Evolutionary conservation across 2,329 filamentous ascomycete species (phyloP), one percentile per base, ranked within the genome.

Genomic region (Cladosporium sp.): DNA sequence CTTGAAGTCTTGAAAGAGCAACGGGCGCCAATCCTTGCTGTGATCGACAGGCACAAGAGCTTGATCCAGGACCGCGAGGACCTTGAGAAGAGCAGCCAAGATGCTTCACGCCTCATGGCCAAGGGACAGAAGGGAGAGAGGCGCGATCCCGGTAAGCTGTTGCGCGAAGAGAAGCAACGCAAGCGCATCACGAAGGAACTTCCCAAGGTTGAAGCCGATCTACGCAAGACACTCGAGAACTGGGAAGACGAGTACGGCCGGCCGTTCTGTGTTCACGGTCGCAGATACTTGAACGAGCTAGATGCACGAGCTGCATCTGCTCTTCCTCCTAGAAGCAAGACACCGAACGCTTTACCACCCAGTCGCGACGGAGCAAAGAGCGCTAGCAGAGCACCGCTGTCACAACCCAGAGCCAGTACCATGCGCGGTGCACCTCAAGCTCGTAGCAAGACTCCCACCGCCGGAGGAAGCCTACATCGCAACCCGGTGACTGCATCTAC

Each of bases 141-240:
- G 74, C 89, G 95, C 63, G 94, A 99, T 70, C 94, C 94, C 2
- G 93, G 92, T 52, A 94, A 96, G 76, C 82, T 99, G 15, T 80
- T 99, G 55, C 84, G 94, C 30, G 94, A 99, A 72, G 94, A 99
- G 77, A 99, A 97, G 82, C 96, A 96, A 90, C 87, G 94, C 61
- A 99, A 99, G 83, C 84, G 92, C 59, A 97, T 99, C 62, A 84
- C 92, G 25, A 99, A 97, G 74, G 94, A 99, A 70, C 80, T 99
- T 30, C 94, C 94, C 58, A 97, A 96, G 78, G 82, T 99, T 43
- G 87, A 93, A 59, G 83, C 82, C 0, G 92, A 97, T n/a, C 77
- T 99, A 60, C 84, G 84, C 64, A 93, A 87, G 72, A 81, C 84
- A n/a, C 82, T 99, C 28, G 89, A 93, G 71, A 78, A 82, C 47